Percentiles rank a stretch among this genome's conserved stretches.
Conservation (phyloP, 805 yeast species). For the Candida palmyrensis region DNA sequence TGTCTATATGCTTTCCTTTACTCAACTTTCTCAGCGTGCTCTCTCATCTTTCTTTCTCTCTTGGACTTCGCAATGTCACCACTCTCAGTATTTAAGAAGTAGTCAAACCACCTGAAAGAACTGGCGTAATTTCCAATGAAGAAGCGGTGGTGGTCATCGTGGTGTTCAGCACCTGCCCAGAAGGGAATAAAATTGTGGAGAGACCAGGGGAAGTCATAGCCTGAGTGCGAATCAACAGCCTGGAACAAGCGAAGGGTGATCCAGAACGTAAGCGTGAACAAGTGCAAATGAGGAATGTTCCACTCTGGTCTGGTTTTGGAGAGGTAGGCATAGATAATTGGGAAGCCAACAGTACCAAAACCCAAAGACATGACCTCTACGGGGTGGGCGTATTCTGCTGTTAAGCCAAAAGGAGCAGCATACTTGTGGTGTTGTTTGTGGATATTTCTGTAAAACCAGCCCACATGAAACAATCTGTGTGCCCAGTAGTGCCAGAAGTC, state of each 20-base stretch:
- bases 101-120: conserved; percentile 96
- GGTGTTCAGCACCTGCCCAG: conserved; percentile 99
- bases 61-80: conserved; percentile 73
- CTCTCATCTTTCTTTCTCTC: conserved; percentile 63
- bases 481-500: conserved; percentile 97
- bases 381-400: conserved; percentile 98
- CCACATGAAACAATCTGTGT: conserved; percentile 86
- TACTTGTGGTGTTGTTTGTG: conserved; percentile 98
- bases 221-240: conserved; percentile 97
- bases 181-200: conserved; percentile 87
- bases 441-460: conserved; percentile 82
- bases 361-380: conserved; percentile 88
- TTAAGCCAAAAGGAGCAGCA: conserved; percentile 95
- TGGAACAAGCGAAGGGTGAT: conserved; percentile 83
- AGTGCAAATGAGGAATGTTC: conserved; percentile 49
- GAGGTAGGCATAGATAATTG: conserved; percentile 74
- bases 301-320: conserved; percentile 42
- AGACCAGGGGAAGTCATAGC: conserved; percentile 97
- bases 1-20: conserved; percentile 10
- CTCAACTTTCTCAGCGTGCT: conserved; percentile 43
- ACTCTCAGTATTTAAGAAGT: conserved; percentile 79
- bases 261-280: conserved; percentile 89
- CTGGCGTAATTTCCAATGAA: conserved; percentile 95
- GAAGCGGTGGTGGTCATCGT: conserved; percentile 94
- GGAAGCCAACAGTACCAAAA: conserved; percentile 94